These are phyloP conservation scores for Prunus kanzakura DNA, from an alignment of 306 rosid genomes.

Conservation along the genomic window DNA sequence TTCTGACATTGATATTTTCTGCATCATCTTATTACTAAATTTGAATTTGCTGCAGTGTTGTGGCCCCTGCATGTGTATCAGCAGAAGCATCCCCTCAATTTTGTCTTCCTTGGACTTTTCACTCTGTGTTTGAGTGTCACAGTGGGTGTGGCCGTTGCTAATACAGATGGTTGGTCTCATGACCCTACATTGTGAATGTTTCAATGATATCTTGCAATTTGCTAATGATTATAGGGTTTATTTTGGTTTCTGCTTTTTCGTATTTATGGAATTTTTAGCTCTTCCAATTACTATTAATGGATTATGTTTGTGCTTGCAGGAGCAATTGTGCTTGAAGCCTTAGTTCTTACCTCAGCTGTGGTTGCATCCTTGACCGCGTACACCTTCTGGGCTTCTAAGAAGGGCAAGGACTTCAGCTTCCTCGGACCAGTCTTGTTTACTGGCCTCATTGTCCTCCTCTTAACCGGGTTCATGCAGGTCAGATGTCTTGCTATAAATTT, in stretches of 20 bases:
- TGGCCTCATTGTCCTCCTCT: slow-evolving; percentile 56
- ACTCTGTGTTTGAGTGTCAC: slow-evolving; percentile 75
- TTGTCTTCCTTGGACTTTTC: slow-evolving; percentile 82
- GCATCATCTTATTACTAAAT: background rate
- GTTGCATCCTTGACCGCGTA: slow-evolving; percentile 80
- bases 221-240: background rate
- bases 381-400: slow-evolving; percentile 96
- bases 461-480: slow-evolving; percentile 87
- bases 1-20: background rate
- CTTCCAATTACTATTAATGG: background rate
- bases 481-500: background rate
- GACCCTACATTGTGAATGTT: background rate
- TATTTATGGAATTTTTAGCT: background rate
- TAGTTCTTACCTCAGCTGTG: slow-evolving; percentile 81
- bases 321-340: slow-evolving; percentile 87
- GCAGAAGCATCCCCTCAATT: slow-evolving; percentile 84
- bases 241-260: background rate
- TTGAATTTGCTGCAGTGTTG: slow-evolving; percentile 50
- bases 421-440: slow-evolving; percentile 92
- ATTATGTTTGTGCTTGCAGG: slow-evolving; percentile 47
- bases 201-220: background rate
- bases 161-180: slow-evolving; percentile 60
- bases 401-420: slow-evolving; percentile 98
- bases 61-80: slow-evolving; percentile 80
- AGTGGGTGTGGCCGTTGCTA: slow-evolving; percentile 78